These are phyloP conservation scores for Pseudopyrenochaeta lycopersici DNA, from an alignment of 2,329 filamentous ascomycete genomes.

Conservation along the genomic window DNA sequence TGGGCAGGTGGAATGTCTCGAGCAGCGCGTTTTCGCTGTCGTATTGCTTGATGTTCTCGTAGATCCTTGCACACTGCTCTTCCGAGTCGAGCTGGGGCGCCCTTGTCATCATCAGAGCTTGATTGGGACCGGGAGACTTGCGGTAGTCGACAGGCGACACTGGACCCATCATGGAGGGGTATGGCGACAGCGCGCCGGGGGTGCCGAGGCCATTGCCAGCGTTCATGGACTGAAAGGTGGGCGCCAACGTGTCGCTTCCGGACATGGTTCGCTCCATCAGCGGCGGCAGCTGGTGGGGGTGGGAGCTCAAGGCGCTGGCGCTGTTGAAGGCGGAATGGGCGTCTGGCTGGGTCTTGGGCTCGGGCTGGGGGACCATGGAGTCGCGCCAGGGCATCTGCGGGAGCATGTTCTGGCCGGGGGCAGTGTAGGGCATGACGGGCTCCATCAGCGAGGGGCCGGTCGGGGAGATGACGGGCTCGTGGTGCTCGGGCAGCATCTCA, in stretches of 20 bases:
- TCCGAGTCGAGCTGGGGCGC: slow-evolving; percentile 85
- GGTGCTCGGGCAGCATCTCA: slow-evolving; percentile 62
- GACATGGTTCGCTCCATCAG: slow-evolving; percentile 72
- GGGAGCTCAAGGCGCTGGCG: slow-evolving; percentile 65
- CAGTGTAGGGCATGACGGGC: slow-evolving; percentile 74
- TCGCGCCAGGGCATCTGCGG: slow-evolving; percentile 95
- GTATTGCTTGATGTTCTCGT: slow-evolving; percentile 83
- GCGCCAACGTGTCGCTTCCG: slow-evolving; percentile 68
- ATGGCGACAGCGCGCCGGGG: slow-evolving; percentile 77
- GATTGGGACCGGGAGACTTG: slow-evolving; percentile 73
- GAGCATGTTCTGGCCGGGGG: slow-evolving; percentile 77
- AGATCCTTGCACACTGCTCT: slow-evolving; percentile 82
- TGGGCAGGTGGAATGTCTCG: slow-evolving; percentile 89
- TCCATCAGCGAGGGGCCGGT: slow-evolving; percentile 78
- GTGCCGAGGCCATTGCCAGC: slow-evolving; percentile 74
- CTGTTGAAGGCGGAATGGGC: slow-evolving; percentile 66
- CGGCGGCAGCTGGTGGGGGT: slow-evolving; percentile 71
- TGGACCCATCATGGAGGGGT: slow-evolving; percentile 71
- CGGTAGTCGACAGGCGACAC: slow-evolving; percentile 75
- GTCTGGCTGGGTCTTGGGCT: slow-evolving; percentile 80
- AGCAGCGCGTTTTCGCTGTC: slow-evolving; percentile 85
- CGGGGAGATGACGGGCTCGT: slow-evolving; percentile 76
- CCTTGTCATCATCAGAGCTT: slow-evolving; percentile 70
- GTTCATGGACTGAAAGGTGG: slow-evolving; percentile 74
- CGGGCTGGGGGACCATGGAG: slow-evolving; percentile 78